A percentile compares a stretch with the other conserved stretches of the same genome.
These are phyloP conservation scores for Abrus precatorius DNA, from an alignment of 306 rosid species.

Conservation along the genomic window DNA sequence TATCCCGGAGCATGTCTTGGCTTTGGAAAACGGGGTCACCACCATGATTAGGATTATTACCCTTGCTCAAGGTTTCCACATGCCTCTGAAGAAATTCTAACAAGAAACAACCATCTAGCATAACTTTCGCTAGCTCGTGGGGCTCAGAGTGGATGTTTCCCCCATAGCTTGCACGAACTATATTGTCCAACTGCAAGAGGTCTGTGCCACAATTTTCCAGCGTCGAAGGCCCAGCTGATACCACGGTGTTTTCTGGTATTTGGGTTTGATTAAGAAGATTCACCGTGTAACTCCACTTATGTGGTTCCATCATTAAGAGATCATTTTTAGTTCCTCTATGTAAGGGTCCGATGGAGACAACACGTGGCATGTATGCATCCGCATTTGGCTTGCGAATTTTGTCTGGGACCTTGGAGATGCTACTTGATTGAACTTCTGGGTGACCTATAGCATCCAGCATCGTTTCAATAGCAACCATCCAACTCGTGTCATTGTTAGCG, in stretches of 20 bases:
- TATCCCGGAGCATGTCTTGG: not conserved
- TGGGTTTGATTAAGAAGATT: not conserved
- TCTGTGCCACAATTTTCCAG: not conserved
- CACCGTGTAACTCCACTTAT: constrained; percentile 25
- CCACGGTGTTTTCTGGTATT: too few species aligned
- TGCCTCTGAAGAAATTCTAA: constrained; percentile 35
- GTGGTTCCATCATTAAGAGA: constrained; percentile 8
- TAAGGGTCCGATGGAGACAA: constrained; percentile 42
- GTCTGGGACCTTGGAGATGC: constrained; percentile 31
- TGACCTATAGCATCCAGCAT: not conserved
- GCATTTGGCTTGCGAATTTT: constrained; percentile 5
- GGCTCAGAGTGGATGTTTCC: not conserved
- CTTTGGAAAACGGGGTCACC: not conserved
- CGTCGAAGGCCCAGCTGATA: too few species aligned
- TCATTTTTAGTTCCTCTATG: constrained; percentile 9
- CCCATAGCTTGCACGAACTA: constrained; percentile 22
- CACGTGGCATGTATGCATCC: constrained; percentile 8
- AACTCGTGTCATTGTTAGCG: not conserved
- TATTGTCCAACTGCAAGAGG: not conserved
- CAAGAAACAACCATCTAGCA: constrained; percentile 44
- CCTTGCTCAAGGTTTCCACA: not conserved
- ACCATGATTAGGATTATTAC: not conserved
- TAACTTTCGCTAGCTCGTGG: constrained; percentile 17
- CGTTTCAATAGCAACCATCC: not conserved
- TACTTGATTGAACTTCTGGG: not conserved